phyloP scores from a whole-genome alignment of 345 rosid species.

The Rhodamnia rubescens region DNA sequence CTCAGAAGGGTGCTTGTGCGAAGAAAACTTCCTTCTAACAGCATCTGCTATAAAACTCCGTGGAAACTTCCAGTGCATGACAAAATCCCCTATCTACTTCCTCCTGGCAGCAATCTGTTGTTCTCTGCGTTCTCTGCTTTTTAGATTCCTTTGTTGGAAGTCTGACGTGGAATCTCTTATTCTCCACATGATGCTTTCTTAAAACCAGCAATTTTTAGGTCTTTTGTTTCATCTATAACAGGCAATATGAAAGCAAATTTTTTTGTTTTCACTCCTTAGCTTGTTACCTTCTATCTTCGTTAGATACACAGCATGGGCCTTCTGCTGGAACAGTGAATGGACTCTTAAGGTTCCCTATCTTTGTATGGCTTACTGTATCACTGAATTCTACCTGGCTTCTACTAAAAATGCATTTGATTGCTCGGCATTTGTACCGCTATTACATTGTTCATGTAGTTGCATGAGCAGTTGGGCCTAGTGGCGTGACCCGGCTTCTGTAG shows the following conservation, averaged over 20 bases:
- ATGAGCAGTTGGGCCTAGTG: background rate
- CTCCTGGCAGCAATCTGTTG: background rate
- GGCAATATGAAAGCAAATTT: background rate
- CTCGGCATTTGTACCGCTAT: background rate
- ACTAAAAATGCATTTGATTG: background rate
- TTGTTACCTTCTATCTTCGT: background rate
- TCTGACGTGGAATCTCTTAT: background rate
- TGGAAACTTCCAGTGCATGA: background rate
- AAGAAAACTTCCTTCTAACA: background rate
- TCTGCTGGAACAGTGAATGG: background rate
- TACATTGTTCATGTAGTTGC: background rate
- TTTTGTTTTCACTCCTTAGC: background rate
- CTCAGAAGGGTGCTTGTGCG: background rate
- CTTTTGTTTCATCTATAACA: background rate
- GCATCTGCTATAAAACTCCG: background rate
- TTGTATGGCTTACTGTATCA: background rate
- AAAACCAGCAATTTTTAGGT: background rate
- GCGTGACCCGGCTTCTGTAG: background rate
- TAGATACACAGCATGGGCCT: background rate
- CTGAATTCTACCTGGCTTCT: background rate
- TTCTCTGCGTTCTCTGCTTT: background rate
- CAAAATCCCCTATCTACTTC: background rate
- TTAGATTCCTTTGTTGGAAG: background rate
- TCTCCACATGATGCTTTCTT: background rate
- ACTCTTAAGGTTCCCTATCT: background rate